Conservation (phyloP, 2,329 filamentous ascomycete genomes). For the Pseudogymnoascus sp. region DNA sequence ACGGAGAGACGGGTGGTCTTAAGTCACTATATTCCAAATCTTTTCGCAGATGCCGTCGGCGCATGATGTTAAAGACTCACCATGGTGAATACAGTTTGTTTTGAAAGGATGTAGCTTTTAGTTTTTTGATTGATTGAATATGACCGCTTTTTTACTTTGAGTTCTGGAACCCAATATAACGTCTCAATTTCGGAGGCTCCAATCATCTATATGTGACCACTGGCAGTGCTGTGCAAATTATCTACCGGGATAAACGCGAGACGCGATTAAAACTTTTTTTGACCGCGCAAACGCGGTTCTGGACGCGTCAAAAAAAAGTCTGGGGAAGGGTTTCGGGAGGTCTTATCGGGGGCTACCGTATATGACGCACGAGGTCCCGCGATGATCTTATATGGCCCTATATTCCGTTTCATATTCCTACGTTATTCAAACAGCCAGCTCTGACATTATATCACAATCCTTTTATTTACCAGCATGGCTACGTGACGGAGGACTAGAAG, state of each 20-base stretch:
- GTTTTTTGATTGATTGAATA: neutral
- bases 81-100: slow-evolving; percentile 6
- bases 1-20: slow-evolving; percentile 3
- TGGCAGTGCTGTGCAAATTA: neutral
- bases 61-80: slow-evolving; percentile 5
- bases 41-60: slow-evolving; percentile 8
- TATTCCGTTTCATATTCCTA: neutral
- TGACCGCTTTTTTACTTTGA: neutral
- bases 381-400: slow-evolving; percentile 4
- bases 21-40: slow-evolving; percentile 8
- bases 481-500: neutral
- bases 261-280: slow-evolving; percentile 6
- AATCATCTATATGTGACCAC: neutral
- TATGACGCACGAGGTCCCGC: neutral
- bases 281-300: neutral
- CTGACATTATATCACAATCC: neutral
- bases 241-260: neutral
- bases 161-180: neutral
- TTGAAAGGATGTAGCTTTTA: slow-evolving; percentile 3
- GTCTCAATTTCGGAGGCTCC: neutral
- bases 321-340: neutral
- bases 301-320: slow-evolving; percentile 1
- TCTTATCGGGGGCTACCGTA: slow-evolving; percentile 4
- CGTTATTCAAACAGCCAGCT: neutral
- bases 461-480: neutral